Evolutionary conservation across 2,329 filamentous ascomycete genomes (phyloP), one percentile per base, ranked within the genome.

Genomic region (Sclerotinia borealis): DNA sequence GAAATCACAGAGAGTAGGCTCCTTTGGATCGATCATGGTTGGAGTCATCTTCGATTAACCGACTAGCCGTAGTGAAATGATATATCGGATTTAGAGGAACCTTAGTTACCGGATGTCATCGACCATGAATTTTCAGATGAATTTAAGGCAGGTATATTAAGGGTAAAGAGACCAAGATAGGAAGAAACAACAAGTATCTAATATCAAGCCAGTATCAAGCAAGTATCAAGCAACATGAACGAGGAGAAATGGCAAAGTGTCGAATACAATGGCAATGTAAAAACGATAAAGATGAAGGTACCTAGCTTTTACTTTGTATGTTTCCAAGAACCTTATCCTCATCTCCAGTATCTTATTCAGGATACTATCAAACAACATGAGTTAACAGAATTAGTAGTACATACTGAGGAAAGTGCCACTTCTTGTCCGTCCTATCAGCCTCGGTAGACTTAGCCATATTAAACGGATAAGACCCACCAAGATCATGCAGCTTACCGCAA

Each of bases 401-500:
- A 22, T 34, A 56, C 54, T 25, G 8, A 45, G 13, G 11, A 17
- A 34, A 45, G 19, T 45, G 13, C n/a, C n/a, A 31, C 29, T 22
- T 56, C 27, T 31, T 11, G n/a, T 45, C 47, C 15, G 36, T n/a
- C 29, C 22, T 39, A 54, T 61, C 48, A 45, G 59, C 36, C 37
- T 61, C 47, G 27, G 59, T 34, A 43, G 47, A 54, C 47, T 43
- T 60, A 11, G 43, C 47, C 39, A 56, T 45, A 34, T 52, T 13
- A 41, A 34, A 55, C n/a, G 59, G 29, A 47, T 43, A 55, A 55
- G 48, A 41, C 59, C 27, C 47, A 55, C 36, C 29, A 19, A 54
- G 27, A 55, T 61, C 49, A 55, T 61, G 59, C n/a, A 43, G 37
- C 19, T 36, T 55, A 19, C 49, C 59, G 49, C 17, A 54, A 61